Percentiles rank a stretch among this genome's conserved stretches.
Evolutionary conservation across 106 monocot genomes (phyloP).

Genomic region (Phalaenopsis aphrodite): DNA sequence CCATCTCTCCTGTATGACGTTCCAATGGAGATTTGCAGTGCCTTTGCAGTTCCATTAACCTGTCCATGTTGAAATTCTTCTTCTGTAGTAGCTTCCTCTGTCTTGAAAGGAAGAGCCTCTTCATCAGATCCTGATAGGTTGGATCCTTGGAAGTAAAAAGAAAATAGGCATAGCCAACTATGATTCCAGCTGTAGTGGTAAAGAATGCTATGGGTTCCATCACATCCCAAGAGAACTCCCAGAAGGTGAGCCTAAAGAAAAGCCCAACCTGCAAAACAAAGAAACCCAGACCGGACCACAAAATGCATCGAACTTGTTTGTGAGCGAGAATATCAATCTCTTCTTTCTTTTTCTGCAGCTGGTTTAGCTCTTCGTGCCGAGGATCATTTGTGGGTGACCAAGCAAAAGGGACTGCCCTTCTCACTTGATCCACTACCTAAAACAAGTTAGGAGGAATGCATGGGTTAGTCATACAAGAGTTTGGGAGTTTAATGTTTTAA

Average conservation of each 20-base stretch:
- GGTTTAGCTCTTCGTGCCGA: conserved; percentile 67
- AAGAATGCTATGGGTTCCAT: conserved; percentile 97
- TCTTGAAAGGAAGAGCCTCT: conserved; percentile 66
- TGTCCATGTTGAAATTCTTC: conserved; percentile 50
- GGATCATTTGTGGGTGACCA: conserved; percentile 70
- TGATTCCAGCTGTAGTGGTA: conserved; percentile 61
- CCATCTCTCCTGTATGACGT: background rate
- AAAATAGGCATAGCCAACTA: conserved; percentile 80
- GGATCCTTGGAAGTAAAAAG: conserved; percentile 86
- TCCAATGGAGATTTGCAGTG: conserved; percentile 59
- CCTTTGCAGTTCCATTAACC: conserved; percentile 62
- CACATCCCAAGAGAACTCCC: conserved; percentile 99
- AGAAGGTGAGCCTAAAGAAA: conserved; percentile 91
- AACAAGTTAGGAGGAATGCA: background rate
- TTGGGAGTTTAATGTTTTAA: background rate
- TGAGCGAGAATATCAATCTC: conserved; percentile 81
- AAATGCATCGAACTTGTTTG: conserved; percentile 63
- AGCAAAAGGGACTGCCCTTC: conserved; percentile 67
- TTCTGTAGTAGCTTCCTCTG: conserved; percentile 62
- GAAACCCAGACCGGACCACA: conserved; percentile 80
- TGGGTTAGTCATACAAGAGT: background rate
- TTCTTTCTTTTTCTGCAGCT: conserved; percentile 62
- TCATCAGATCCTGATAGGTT: conserved; percentile 81
- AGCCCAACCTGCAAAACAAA: conserved; percentile 60
- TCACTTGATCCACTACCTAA: conserved; percentile 83